Evolutionary conservation across 1,284 basidiomycete species (phyloP), one percentile per base, ranked within the genome.

Genomic region (Ustilago trichophora): DNA sequence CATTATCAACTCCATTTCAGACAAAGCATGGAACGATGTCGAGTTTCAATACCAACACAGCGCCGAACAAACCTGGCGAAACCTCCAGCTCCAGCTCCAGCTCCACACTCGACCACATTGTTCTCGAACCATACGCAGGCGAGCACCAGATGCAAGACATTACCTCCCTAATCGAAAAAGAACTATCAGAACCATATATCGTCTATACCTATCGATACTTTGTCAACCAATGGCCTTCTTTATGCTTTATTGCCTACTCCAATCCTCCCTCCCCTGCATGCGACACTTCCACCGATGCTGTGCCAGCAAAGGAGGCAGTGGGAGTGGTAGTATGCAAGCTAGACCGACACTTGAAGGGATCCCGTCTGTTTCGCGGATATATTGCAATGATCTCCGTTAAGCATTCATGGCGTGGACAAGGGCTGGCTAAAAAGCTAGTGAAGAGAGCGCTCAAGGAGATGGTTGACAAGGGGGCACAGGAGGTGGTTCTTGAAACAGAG

Each of bases 321-420:
- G 95, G 92, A 18, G 92, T 92, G 5, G 91, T 98, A 58, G 90
- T 98, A 24, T 94, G 92, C 86, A 98, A 98, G 84, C 91, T 95
- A 82, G 93, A 92, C 73, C 85, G 87, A 77, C 94, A 97, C 82
- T 46, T 74, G 21, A 85, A 86, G 60, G 76, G 80, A 6, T 66
- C 73, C 11, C 84, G 86, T 4, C 85, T 88, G 5, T 91, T 92
- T 82, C 84, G 95, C 75, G 95, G 95, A 4, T 98, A 98, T 80
- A 96, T 98, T 59, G 95, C 93, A 25, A 98, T 99, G 96, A 87
- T 99, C 50, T 75, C 72, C 37, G 72, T 81, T 9, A 53, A 68
- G 9, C 33, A 57, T 2, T 27, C 37, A 3, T 73, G 64, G 58
- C 50, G 80, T 0, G 63, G 75, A 0, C 86, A 88, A 40, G 93